Percentiles rank a stretch among this genome's conserved stretches.
phyloP scores from a whole-genome alignment of 2,329 filamentous ascomycete species.

The Aspergillus vadensis region DNA sequence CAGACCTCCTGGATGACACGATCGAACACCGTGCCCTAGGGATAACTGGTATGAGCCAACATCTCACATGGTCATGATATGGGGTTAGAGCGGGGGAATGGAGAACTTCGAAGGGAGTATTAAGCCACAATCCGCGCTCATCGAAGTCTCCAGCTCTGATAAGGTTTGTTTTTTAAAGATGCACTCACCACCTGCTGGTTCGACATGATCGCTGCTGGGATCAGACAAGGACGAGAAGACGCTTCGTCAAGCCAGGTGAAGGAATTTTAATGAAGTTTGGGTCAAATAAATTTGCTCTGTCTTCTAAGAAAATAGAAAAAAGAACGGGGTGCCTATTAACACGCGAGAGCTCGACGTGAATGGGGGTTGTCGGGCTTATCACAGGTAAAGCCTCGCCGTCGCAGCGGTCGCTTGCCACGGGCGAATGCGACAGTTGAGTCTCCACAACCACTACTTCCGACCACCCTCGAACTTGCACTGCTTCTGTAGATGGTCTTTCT shows the following conservation, averaged over 20 bases:
- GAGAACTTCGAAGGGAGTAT: conserved; percentile 7
- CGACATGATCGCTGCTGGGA: conserved; percentile 41
- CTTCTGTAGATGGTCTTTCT: conserved; percentile 6
- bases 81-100: conserved; percentile 4
- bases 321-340: conserved; percentile 10
- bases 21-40: conserved; percentile 74
- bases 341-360: conserved; percentile 5
- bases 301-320: conserved; percentile 15
- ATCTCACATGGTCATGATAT: conserved; percentile 12
- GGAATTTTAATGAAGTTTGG: conserved; percentile 2
- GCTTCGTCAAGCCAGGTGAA: conserved; percentile 10
- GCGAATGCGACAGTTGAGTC: conserved; percentile 21
- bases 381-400: conserved; percentile 19
- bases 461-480: conserved; percentile 9
- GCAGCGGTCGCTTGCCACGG: conserved; percentile 25
- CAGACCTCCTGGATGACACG: conserved; percentile 94
- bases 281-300: conserved; percentile 4
- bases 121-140: not conserved
- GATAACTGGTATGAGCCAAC: conserved; percentile 31
- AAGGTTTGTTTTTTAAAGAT: conserved; percentile 22
- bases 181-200: conserved; percentile 53
- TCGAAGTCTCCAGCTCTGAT: conserved; percentile 15
- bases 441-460: conserved; percentile 19
- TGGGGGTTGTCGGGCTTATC: conserved; percentile 14
- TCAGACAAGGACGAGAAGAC: conserved; percentile 15